Conservation (phyloP, 306 rosid species). For the Morella rubra region DNA sequence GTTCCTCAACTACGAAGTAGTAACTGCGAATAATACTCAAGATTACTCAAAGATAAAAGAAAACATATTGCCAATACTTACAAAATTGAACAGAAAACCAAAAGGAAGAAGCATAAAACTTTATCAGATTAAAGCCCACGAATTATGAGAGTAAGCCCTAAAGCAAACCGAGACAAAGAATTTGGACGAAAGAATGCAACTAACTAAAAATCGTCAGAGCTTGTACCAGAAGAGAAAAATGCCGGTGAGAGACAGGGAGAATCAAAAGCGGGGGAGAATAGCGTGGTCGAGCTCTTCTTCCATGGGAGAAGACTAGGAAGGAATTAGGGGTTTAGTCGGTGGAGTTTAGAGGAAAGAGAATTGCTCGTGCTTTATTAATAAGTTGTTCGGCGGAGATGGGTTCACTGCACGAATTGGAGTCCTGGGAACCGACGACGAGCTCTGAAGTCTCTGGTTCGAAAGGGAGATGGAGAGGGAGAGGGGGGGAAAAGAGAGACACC, state of each 20-base stretch:
- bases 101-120: neutral
- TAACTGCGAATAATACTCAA: neutral
- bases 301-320: slow-evolving; percentile 14
- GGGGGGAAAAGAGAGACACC: neutral
- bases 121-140: neutral
- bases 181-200: neutral
- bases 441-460: no score
- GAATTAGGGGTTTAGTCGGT: neutral
- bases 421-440: neutral
- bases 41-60: neutral
- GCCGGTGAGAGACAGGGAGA: neutral
- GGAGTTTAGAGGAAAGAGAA: neutral
- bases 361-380: neutral
- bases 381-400: neutral
- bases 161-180: neutral
- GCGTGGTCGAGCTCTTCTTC: slow-evolving; percentile 8
- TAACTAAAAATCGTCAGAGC: slow-evolving; percentile 12
- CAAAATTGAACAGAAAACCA: neutral
- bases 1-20: neutral
- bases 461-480: neutral
- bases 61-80: neutral
- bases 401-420: neutral
- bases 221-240: slow-evolving; percentile 9
- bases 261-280: slow-evolving; percentile 10
- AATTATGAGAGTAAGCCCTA: neutral